Base-by-base conservation (phyloP, 768 basidiomycete genomes). In the Leucogyrophana mollusca region DNA sequence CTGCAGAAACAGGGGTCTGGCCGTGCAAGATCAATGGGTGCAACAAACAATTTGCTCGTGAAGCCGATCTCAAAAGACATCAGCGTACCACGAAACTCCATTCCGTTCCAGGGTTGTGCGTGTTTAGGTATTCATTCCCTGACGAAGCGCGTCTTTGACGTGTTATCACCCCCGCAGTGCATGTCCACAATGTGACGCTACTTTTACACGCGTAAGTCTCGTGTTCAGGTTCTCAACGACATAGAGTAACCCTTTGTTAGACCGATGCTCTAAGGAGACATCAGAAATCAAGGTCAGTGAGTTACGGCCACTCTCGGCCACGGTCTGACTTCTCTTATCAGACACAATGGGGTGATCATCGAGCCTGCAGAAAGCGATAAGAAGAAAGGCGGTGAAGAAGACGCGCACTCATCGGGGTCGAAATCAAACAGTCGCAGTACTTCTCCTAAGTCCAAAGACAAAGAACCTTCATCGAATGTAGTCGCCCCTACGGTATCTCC, bases 21-120 rank as follows among this genome's bases (percentile, higher is more conserved):
- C 85, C 87, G 6, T 90, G 87, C 72, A 81, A 80, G 62, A 88
- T 90, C 60, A 78, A 83, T 58, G 87, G 85, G 23, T 90, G 87
- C 68, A 82, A 79, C 67, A 90, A 89, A 66, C 80, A 86, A 60
- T 90, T 90, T 59, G 87, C 85, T 37, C 77, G 87, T 43, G 87
- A 90, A 65, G 87, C 87, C 13, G 87, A 90, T 71, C 68, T 90
- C 52, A 89, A 88, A 72, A 63, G 87, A 56, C 87, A 90, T 62
- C 87, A 89, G 60, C 73, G 85, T 61, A 90, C 87, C 24, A 88
- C 87, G 18, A 90, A 87, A 62, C 64, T 77, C 39, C 87, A 90
- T 67, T 83, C 83, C 3, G 71, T 84, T 63, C 85, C 87, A 27
- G 80, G 79, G 56, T 88, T 83, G 87, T 88, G 58, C 57, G 74